Evolutionary conservation across 352 stramenopile genomes (phyloP), one percentile per base, ranked within the genome.

Genomic region (Globisporangium viniferum): DNA sequence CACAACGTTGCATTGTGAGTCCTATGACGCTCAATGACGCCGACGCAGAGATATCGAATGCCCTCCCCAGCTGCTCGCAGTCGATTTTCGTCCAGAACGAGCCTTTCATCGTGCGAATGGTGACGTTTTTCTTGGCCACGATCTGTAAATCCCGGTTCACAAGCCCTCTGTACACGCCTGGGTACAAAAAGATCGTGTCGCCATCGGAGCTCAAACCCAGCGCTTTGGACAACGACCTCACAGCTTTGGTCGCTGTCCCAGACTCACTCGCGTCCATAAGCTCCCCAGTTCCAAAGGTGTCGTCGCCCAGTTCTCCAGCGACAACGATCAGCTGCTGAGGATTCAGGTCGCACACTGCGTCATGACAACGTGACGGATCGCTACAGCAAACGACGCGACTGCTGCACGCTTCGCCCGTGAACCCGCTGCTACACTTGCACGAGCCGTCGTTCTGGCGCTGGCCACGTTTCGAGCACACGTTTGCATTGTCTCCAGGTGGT

Each of bases 401-500:
- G 60, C 70, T 89, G 62, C 84, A 92, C 15, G 66, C 79, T 75
- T 92, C 84, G 0, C 84, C 81, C 4, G 78, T 89, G 66, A 91
- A 90, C 7, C 84, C 84, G n/a, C 89, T 78, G 36, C 72, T 91
- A 60, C 84, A 92, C 18, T 64, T 73, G 44, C 84, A 92, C 2
- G 27, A 68, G 5, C 82, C 82, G 39, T 74, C 58, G 10, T 62
- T 73, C 39, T 69, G 73, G 24, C 51, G 60, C 3, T 72, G 62
- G 0, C 84, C 84, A 27, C 78, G 84, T 15, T 76, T 69, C 0
- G 73, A 82, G 33, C 84, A 92, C 6, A 71, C 51, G 9, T 53
- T 51, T 3, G n/a, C 53, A 10, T 3, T 63, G 0, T 68, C 35
- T 27, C 65, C 66, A n/a, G 82, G 80, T 2, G 78, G 62, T 22